A percentile compares a stretch with the other conserved stretches of the same genome.
phyloP scores from a whole-genome alignment of 768 basidiomycete species.

The Termitomyces sp. region DNA sequence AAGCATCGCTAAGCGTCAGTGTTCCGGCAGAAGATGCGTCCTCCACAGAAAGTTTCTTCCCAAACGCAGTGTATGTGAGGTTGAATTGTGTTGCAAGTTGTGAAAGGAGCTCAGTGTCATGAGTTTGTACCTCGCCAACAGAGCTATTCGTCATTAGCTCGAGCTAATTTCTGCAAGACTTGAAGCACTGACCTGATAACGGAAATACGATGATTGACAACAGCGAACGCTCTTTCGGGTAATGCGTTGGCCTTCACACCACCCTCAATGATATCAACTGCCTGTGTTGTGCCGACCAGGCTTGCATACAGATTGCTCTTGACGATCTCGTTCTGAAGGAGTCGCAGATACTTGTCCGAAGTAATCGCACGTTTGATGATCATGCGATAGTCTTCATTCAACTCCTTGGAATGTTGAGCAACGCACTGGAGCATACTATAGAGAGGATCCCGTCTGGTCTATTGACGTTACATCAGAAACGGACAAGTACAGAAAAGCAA shows the following conservation, averaged over 20 bases:
- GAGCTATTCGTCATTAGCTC: slow-evolving; percentile 23
- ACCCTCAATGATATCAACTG: slow-evolving; percentile 66
- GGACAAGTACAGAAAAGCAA: neutral
- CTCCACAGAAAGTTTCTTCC: slow-evolving; percentile 29
- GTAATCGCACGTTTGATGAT: slow-evolving; percentile 42
- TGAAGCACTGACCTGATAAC: slow-evolving; percentile 42
- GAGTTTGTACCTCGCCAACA: slow-evolving; percentile 40
- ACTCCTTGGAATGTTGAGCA: slow-evolving; percentile 53
- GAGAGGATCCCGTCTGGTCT: slow-evolving; percentile 55
- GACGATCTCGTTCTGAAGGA: slow-evolving; percentile 45
- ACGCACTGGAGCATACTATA: slow-evolving; percentile 64
- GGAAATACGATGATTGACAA: slow-evolving; percentile 72
- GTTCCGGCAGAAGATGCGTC: slow-evolving; percentile 37
- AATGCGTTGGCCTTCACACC: slow-evolving; percentile 77
- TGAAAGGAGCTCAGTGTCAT: slow-evolving; percentile 41
- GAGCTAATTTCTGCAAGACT: neutral
- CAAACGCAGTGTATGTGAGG: slow-evolving; percentile 58
- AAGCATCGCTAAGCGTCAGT: slow-evolving; percentile 50
- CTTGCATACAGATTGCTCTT: slow-evolving; percentile 37
- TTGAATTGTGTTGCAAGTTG: slow-evolving; percentile 50
- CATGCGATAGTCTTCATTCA: slow-evolving; percentile 45
- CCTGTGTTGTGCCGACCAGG: slow-evolving; percentile 69
- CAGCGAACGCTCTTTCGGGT: slow-evolving; percentile 66
- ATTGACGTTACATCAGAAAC: neutral
- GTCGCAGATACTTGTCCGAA: slow-evolving; percentile 48